phyloP scores from a whole-genome alignment of 352 stramenopile genomes.

The Pythium apleroticum region DNA sequence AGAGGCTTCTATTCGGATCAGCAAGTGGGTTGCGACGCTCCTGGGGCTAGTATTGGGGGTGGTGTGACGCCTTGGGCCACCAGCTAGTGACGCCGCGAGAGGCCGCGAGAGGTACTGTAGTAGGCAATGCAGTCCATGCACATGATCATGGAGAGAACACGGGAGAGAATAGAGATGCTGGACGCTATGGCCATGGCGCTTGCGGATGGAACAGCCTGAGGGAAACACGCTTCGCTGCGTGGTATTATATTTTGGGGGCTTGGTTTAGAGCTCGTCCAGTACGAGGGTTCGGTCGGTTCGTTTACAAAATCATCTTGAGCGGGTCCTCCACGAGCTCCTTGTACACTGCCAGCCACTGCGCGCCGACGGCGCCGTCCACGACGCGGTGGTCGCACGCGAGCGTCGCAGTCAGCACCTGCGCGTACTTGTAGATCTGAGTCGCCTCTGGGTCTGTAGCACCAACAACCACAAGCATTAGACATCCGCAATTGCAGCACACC shows the following conservation, averaged over 20 bases:
- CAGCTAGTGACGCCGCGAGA: constrained; percentile 11
- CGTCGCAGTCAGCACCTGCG: constrained; percentile 94
- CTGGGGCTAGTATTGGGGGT: constrained; percentile 9
- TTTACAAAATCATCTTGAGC: constrained; percentile 95
- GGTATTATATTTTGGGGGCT: constrained; percentile 4
- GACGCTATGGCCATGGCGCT: too few relatives aligned
- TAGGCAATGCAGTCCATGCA: not conserved
- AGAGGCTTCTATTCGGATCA: not conserved
- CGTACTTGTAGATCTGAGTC: constrained; percentile 87
- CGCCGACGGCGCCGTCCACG: constrained; percentile 96
- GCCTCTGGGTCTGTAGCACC: constrained; percentile 52
- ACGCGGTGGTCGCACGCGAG: constrained; percentile 97
- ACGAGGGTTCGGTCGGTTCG: not conserved
- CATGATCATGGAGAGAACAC: not conserved
- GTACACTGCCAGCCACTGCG: constrained; percentile 95
- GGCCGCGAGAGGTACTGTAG: too few relatives aligned
- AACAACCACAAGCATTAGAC: constrained; percentile 25
- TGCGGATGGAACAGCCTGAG: too few relatives aligned
- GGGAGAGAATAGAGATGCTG: too few relatives aligned
- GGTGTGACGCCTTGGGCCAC: constrained; percentile 8
- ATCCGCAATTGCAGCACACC: not conserved
- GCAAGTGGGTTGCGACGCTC: not conserved
- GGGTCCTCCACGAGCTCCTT: constrained; percentile 97
- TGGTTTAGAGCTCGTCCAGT: constrained; percentile 2
- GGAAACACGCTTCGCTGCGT: not conserved